Conservation (phyloP, 257 asterid species). For the Paulownia fortunei region DNA sequence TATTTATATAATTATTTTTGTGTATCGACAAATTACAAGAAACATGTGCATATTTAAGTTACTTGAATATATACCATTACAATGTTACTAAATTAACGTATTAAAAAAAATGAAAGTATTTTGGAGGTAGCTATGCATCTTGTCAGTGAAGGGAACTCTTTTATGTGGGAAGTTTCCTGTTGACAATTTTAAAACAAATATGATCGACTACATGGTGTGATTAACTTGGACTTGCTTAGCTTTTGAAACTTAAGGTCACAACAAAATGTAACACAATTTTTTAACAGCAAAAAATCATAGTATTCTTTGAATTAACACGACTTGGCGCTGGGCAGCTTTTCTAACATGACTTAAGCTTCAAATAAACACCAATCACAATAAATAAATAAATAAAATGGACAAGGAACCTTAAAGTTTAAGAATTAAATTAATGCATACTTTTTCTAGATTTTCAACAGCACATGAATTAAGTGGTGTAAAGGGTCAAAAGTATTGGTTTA, state of each 20-base stretch:
- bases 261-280: background rate
- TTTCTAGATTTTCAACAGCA: background rate
- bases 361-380: background rate
- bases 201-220: slow-evolving; percentile 38
- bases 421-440: background rate
- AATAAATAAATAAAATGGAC: background rate
- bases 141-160: slow-evolving; percentile 15
- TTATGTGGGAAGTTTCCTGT: background rate
- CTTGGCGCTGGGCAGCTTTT: slow-evolving; percentile 16
- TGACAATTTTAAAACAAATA: slow-evolving; percentile 25
- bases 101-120: background rate
- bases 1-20: too few species aligned
- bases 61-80: too few species aligned
- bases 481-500: background rate
- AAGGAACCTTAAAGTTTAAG: background rate
- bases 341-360: background rate
- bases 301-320: background rate
- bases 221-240: slow-evolving; percentile 18
- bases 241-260: background rate
- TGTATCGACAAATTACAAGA: too few species aligned
- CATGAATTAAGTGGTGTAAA: background rate
- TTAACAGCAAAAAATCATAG: background rate
- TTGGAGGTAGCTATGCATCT: slow-evolving; percentile 3
- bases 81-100: too few species aligned
- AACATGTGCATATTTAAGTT: too few species aligned